Conservation (phyloP, 2,329 filamentous ascomycete genomes). For the Fusarium sacchari region DNA sequence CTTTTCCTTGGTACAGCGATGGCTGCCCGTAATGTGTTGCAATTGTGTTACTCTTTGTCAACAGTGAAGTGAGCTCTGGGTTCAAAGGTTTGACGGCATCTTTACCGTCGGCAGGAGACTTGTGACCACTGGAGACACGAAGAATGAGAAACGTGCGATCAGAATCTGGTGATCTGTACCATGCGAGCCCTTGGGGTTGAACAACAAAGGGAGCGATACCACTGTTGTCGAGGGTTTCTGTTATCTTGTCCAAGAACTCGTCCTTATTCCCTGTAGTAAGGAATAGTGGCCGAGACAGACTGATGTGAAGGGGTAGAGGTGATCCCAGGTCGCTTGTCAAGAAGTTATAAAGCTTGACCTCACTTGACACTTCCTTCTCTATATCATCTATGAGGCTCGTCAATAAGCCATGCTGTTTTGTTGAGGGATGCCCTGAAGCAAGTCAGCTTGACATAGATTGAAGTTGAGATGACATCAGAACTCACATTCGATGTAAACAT, state of each 20-base stretch:
- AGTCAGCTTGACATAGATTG: neutral
- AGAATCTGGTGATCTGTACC: constrained; percentile 65
- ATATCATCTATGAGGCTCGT: constrained; percentile 54
- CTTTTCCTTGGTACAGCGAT: constrained; percentile 68
- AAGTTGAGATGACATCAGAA: constrained; percentile 24
- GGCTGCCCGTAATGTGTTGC: constrained; percentile 78
- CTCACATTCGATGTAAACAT: constrained; percentile 93
- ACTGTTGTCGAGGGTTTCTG: constrained; percentile 50
- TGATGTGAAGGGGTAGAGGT: constrained; percentile 87
- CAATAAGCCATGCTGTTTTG: constrained; percentile 59
- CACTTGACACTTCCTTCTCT: constrained; percentile 45
- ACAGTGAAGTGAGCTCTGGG: constrained; percentile 68
- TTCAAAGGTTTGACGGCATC: constrained; percentile 50
- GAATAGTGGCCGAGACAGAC: constrained; percentile 83
- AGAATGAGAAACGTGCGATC: constrained; percentile 88
- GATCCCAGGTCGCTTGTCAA: constrained; percentile 81
- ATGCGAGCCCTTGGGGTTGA: constrained; percentile 53
- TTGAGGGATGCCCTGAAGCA: constrained; percentile 63
- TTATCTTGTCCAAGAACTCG: constrained; percentile 69
- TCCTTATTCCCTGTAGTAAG: constrained; percentile 79
- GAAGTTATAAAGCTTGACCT: constrained; percentile 69
- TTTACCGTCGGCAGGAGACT: neutral
- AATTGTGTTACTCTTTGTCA: constrained; percentile 75
- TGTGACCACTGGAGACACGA: constrained; percentile 57
- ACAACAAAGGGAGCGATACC: constrained; percentile 51